Conservation (phyloP, 176 grass and related monocot genomes). For the Eragrostis nindensis region DNA sequence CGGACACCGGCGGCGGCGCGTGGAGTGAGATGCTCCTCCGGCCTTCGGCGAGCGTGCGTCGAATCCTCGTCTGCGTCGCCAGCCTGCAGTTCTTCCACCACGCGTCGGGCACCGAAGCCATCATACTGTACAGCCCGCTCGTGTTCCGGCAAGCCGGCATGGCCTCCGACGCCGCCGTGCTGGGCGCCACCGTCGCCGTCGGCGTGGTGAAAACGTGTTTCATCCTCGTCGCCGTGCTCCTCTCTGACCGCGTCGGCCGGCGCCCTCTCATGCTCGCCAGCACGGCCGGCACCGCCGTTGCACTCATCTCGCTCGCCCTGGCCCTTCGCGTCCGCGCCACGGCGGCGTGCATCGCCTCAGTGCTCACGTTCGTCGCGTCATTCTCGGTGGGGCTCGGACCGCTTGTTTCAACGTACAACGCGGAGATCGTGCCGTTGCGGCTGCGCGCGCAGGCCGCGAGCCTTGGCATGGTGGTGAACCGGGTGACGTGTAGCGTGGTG, state of each 20-base stretch:
- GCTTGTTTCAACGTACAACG: conserved; percentile 29
- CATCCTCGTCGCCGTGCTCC: conserved; percentile 40
- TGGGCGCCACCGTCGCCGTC: conserved; percentile 39
- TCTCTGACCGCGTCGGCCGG: conserved; percentile 47
- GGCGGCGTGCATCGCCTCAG: conserved; percentile 10
- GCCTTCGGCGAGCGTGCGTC: conserved; percentile 13
- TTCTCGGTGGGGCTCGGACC: conserved; percentile 46
- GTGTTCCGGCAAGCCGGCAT: conserved; percentile 47
- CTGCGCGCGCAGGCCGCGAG: conserved; percentile 51
- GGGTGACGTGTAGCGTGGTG: conserved; percentile 26
- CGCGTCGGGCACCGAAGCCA: conserved; percentile 45
- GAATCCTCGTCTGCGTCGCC: conserved; percentile 26
- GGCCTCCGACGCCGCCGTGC: conserved; percentile 10
- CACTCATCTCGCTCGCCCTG: not conserved
- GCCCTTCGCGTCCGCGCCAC: not conserved
- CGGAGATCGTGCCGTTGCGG: conserved; percentile 54
- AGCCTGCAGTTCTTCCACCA: conserved; percentile 40
- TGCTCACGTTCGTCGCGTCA: conserved; percentile 33
- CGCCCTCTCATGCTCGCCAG: conserved; percentile 41
- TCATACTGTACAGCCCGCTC: conserved; percentile 54
- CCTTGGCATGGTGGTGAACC: conserved; percentile 30
- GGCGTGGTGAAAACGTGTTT: conserved; percentile 28
- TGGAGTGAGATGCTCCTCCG: not conserved
- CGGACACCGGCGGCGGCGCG: not conserved
- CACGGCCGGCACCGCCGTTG: conserved; percentile 22